Base-by-base conservation (phyloP, 1,284 basidiomycete species). In the Schizophyllum commune region DNA sequence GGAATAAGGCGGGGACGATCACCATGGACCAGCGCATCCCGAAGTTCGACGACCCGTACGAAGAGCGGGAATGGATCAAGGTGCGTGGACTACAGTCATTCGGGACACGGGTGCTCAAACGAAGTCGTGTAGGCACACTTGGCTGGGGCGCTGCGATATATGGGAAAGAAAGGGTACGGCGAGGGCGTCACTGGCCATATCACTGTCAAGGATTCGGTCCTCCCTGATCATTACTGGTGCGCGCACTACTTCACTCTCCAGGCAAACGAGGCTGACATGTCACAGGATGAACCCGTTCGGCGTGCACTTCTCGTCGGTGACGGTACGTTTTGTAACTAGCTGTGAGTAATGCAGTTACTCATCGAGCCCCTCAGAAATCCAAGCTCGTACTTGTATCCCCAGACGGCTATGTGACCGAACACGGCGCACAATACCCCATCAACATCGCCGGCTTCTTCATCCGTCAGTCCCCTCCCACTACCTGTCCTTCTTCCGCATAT, bases 131-230 rank as follows among this genome's bases (percentile, higher is more conserved):
- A 1, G 17, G 19, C 4, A 13, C 22, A 22, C 13, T 13, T 32
- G 47, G 54, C 27, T 52, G 22, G 27, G 20, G 55, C 22, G 21
- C 9, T n/a, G 33, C 19, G 20, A 17, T 1, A 61, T 63, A 63
- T 62, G 77, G 82, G 77, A 27, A 75, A 80, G 61, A 69, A 80
- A 21, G 84, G 84, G 2, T 85, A 78, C 65, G 83, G 83, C 60
- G 85, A 87, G 65, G 84, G 84, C 9, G 75, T 81, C n/a, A 79
- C 83, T 5, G 83, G 83, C 0, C 85, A 87, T 69, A 82, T 88
- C 64, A 88, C 85, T 20, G 81, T 85, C 56, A 76, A 84, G 62
- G 80, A 47, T 8, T 73, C 63, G 55, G 70, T 64, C n/a, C 55
- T 65, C 33, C 61, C 63, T 39, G 64, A 67, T 47, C 65, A 64